Evolutionary conservation across 1,284 basidiomycete species (phyloP), one percentile per base, ranked within the genome.

Genomic region (Ceratobasidium sp.): DNA sequence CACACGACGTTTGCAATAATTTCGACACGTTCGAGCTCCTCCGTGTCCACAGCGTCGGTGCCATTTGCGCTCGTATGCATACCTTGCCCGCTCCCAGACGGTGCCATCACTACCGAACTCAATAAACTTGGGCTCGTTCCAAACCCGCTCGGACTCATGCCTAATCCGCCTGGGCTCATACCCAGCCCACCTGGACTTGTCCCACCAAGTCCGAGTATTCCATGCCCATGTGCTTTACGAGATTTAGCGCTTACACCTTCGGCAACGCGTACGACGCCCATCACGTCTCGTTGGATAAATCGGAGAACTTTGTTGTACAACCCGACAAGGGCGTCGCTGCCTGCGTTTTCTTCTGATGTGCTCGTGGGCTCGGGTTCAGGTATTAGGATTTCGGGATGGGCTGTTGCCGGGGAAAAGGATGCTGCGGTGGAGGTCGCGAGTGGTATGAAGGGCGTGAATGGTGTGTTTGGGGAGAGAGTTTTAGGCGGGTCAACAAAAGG

Each of bases 1-100:
- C 95, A 97, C 12, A 98, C 82, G 1, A 96, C 92, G 76, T 93
- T 91, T 0, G 91, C 86, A 83, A 97, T 86, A 71, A 97, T 89
- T 75, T 93, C 87, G 79, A 94, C 96, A 0, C 87, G 85, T 21
- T 84, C 79, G 14, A 76, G 74, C n/a, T 78, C 78, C 26, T 73
- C 52, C 1, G 41, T 30, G 30, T 52, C 26, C 9, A 36, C 41
- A 23, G n/a, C 8, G 28, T 70, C 65, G 1, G 26, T 39, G n/a
- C 43, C 61, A 18, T 55, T 55, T n/a, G 14, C 52, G n/a, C 58
- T 26, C n/a, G n/a, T n/a, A n/a, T n/a, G n/a, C 36, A 50, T 23
- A 21, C 34, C 32, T 5, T 45, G 16, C 21, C 50, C 59, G 12
- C 55, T n/a, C 14, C 39, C 43, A 9, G 52, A 30, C 34, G 52